Evolutionary conservation across 1,284 basidiomycete genomes (phyloP).

Genomic region (Papiliotrema terrestris): DNA sequence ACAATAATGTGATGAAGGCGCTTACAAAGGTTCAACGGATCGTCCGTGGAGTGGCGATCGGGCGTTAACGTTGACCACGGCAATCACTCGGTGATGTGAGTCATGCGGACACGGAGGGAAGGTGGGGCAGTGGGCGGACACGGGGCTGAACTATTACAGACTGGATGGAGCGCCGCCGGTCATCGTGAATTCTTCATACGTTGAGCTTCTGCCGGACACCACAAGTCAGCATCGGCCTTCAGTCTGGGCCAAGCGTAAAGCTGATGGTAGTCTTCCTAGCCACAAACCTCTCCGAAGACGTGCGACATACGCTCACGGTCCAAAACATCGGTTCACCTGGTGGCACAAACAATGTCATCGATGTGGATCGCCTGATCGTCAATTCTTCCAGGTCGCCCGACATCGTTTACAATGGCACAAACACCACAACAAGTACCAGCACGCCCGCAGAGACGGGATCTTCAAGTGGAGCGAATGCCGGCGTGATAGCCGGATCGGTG

Average conservation of each 20-base stretch:
- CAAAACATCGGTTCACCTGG: constrained; percentile 1
- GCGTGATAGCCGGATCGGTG: constrained; percentile 18
- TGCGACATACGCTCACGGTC: constrained; percentile 3
- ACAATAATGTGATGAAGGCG: no score
- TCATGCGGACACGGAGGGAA: background rate
- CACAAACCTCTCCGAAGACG: constrained; percentile 6
- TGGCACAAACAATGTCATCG: background rate
- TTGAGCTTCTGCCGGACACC: background rate
- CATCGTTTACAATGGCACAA: constrained; percentile 1
- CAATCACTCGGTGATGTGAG: constrained; percentile 9
- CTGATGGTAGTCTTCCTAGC: constrained; percentile 7
- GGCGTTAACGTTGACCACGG: constrained; percentile 8
- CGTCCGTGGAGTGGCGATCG: constrained; percentile 5
- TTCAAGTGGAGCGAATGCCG: background rate
- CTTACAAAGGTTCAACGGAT: constrained; percentile 11
- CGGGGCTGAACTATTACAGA: background rate
- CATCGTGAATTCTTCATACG: background rate
- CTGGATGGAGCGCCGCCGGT: constrained; percentile 2
- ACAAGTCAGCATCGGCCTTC: background rate
- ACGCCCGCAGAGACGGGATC: background rate
- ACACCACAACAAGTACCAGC: constrained; percentile 1
- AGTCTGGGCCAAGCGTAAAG: background rate
- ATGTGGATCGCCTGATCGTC: constrained; percentile 17
- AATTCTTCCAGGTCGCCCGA: constrained; percentile 10
- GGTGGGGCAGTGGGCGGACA: no score